A percentile compares a stretch with the other conserved stretches of the same genome.
phyloP scores from a whole-genome alignment of 257 asterid genomes.

The Petunia axillaris region DNA sequence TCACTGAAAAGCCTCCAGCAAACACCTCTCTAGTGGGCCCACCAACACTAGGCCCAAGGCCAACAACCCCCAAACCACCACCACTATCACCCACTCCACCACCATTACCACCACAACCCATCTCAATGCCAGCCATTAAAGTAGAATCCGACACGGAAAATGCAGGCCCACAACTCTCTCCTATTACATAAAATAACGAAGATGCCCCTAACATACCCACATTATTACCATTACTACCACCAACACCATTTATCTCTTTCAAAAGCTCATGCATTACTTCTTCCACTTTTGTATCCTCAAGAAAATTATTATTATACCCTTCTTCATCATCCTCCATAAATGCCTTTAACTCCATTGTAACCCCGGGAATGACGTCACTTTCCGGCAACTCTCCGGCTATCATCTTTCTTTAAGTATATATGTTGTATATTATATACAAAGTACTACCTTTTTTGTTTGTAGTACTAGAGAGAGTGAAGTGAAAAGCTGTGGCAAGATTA shows the following conservation, averaged over 20 bases:
- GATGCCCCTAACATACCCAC: neutral
- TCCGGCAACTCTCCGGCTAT: neutral
- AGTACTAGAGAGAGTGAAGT: neutral
- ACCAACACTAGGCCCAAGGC: neutral
- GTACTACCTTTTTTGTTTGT: neutral
- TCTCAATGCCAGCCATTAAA: constrained; percentile 30
- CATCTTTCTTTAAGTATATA: neutral
- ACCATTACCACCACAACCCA: neutral
- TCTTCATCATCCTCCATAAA: constrained; percentile 26
- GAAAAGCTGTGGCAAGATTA: neutral
- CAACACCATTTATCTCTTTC: constrained; percentile 22
- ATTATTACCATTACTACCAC: neutral
- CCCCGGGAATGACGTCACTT: neutral
- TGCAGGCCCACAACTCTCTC: constrained; percentile 31
- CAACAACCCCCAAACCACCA: neutral
- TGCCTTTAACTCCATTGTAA: neutral
- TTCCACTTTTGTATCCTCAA: constrained; percentile 27
- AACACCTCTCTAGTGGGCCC: constrained; percentile 22
- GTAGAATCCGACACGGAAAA: constrained; percentile 28
- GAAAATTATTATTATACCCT: neutral
- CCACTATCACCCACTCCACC: neutral
- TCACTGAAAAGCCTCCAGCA: constrained; percentile 23
- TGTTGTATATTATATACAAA: neutral
- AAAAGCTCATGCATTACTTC: constrained; percentile 30
- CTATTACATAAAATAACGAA: neutral